A percentile compares a stretch with the other conserved stretches of the same genome.
These are phyloP conservation scores for Phanerodontia chrysosporium DNA, from an alignment of 768 basidiomycete species.

Conservation along the genomic window DNA sequence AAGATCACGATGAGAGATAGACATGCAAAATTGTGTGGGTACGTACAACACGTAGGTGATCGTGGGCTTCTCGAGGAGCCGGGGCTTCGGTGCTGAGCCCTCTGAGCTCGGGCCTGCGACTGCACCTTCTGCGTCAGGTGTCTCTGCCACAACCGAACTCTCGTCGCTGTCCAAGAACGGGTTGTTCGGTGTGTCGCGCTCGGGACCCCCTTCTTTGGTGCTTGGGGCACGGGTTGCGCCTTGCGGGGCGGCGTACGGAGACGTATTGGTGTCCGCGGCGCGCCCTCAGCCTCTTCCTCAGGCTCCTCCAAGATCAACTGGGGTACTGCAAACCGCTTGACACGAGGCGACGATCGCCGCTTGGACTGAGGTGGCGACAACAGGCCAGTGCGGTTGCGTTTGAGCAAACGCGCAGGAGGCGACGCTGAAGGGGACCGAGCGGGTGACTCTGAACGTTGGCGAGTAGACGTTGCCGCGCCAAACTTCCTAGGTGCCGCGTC, in stretches of 20 bases:
- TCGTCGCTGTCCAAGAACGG: constrained; percentile 53
- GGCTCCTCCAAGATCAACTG: constrained; percentile 9
- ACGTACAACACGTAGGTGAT: constrained; percentile 75
- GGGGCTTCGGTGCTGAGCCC: constrained; percentile 36
- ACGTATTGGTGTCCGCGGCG: constrained; percentile 20
- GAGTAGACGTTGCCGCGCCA: constrained; percentile 1
- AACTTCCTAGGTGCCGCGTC: not conserved
- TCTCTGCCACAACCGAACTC: constrained; percentile 18
- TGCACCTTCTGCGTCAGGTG: not conserved
- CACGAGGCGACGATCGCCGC: constrained; percentile 30
- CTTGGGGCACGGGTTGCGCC: constrained; percentile 34
- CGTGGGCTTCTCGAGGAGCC: constrained; percentile 51
- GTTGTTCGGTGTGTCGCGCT: constrained; percentile 66
- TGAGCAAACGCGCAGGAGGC: constrained; percentile 21
- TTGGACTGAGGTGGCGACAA: constrained; percentile 68
- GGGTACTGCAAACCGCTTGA: constrained; percentile 8
- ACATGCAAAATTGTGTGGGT: not conserved
- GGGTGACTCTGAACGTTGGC: constrained; percentile 14
- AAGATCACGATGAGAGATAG: constrained; percentile 3
- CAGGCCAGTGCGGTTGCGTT: constrained; percentile 30
- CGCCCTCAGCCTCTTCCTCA: not conserved
- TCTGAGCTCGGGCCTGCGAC: constrained; percentile 25
- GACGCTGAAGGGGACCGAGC: constrained; percentile 28
- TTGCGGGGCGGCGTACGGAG: constrained; percentile 32
- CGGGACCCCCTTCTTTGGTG: constrained; percentile 25